Percentiles rank a stretch among this genome's conserved stretches.
Conservation (phyloP, 2,329 filamentous ascomycete genomes). For the Falciphora oryzae region DNA sequence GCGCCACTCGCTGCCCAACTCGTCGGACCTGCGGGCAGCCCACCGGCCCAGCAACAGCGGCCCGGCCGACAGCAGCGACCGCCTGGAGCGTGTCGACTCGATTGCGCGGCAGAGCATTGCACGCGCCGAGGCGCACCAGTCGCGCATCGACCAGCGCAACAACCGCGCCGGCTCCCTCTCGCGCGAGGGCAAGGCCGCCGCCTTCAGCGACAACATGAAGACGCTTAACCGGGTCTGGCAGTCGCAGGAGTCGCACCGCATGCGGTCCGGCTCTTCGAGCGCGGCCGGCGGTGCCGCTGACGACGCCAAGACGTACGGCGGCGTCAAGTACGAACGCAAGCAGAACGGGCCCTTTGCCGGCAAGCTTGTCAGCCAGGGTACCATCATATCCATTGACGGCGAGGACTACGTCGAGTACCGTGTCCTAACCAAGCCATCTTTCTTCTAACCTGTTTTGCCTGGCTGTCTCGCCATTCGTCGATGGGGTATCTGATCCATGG, state of each 20-base stretch:
- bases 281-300: slow-evolving; percentile 22
- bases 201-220: slow-evolving; percentile 44
- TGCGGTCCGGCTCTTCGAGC: slow-evolving; percentile 26
- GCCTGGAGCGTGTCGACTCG: slow-evolving; percentile 41
- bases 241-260: slow-evolving; percentile 43
- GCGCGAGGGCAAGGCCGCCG: slow-evolving; percentile 20
- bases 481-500: not conserved
- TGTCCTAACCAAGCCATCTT: slow-evolving; percentile 57
- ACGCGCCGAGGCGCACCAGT: slow-evolving; percentile 44
- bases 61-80: slow-evolving; percentile 18
- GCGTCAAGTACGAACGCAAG: slow-evolving; percentile 59
- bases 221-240: slow-evolving; percentile 52
- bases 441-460: slow-evolving; percentile 24
- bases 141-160: slow-evolving; percentile 43
- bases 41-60: slow-evolving; percentile 22
- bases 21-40: slow-evolving; percentile 28
- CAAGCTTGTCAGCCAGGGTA: slow-evolving; percentile 57
- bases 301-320: slow-evolving; percentile 51
- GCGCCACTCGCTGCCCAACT: slow-evolving; percentile 28
- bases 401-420: slow-evolving; percentile 64
- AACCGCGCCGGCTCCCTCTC: slow-evolving; percentile 26
- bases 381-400: slow-evolving; percentile 58
- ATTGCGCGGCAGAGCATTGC: slow-evolving; percentile 47
- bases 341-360: slow-evolving; percentile 54
- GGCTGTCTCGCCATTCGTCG: no score